Base-by-base conservation (phyloP, 1,284 basidiomycete species). In the Ceratobasidium sp. region DNA sequence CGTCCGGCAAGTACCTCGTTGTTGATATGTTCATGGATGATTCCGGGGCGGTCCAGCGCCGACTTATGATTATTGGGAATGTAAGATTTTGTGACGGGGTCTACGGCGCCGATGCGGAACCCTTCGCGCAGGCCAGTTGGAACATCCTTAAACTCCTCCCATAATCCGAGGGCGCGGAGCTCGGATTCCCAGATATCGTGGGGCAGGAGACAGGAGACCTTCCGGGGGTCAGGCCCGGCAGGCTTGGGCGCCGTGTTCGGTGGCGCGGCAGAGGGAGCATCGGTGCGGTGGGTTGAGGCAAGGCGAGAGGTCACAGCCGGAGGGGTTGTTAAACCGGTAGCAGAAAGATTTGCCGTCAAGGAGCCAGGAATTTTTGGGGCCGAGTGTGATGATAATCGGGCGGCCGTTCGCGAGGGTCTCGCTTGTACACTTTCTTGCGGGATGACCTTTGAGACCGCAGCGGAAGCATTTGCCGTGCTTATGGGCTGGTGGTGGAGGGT, bases 1-100 rank as follows among this genome's bases (percentile, higher is more conserved):
- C 84, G 80, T n/a, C 84, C 82, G 0, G 82, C 81, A 1, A 78
- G 77, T 17, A 82, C 79, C 78, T 86, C 84, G 25, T 66, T 59
- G 0, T 40, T 8, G 54, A 85, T 85, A 71, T 85, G 82, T 4
- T 69, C 44, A n/a, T 81, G 74, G 9, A 83, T 81, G 59, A 82
- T 81, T 0, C 65, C 22, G 3, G 82, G 64, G 32, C 68, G 40
- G 15, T 77, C 44, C 0, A 68, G 0, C 1, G 82, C 79, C 19
- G 84, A 84, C 0, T 75, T 69, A 76, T 84, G 83, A 79, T 85
- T 85, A 29, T 75, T 76, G 11, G 70, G 81, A 78, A 81, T 44
- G 80, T 79, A 66, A 77, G 76, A 17, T 80, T 75, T 7, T 57
- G 59, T 1, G 59, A 40, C 0, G 80, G 76, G 19, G 71, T 61